These are phyloP conservation scores for Aspergillus ostianus DNA, from an alignment of 495 filamentous ascomycete genomes.

Conservation along the genomic window DNA sequence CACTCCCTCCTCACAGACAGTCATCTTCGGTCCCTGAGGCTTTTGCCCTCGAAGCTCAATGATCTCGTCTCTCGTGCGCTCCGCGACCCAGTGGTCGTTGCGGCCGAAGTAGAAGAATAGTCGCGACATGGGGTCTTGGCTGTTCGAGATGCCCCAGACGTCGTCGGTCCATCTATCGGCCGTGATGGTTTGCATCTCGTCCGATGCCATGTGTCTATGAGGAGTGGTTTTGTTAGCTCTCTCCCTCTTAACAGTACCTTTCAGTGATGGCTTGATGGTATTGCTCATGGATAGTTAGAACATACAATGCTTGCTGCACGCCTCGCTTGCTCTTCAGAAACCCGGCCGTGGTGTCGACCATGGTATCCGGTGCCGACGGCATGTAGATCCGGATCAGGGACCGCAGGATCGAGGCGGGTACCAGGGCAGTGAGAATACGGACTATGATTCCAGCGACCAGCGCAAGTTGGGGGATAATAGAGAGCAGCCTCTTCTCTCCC, in stretches of 20 bases:
- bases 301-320: conserved; percentile 68
- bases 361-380: conserved; percentile 51
- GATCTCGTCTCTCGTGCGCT: conserved; percentile 70
- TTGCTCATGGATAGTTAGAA: conserved; percentile 10
- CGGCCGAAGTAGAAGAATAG: conserved; percentile 79
- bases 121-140: conserved; percentile 48
- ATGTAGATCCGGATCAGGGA: conserved; percentile 47
- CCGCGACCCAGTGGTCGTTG: conserved; percentile 80
- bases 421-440: conserved; percentile 41
- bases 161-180: conserved; percentile 76
- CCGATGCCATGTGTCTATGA: conserved; percentile 57
- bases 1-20: conserved; percentile 69
- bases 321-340: conserved; percentile 64
- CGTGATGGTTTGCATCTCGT: conserved; percentile 77
- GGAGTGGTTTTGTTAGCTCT: background rate
- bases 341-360: conserved; percentile 55
- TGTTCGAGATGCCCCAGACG: conserved; percentile 65
- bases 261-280: background rate
- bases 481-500: conserved; percentile 38
- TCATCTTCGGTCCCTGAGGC: conserved; percentile 59
- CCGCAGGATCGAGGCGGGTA: conserved; percentile 43
- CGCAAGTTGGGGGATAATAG: conserved; percentile 54
- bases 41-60: conserved; percentile 52
- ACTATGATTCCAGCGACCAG: conserved; percentile 52
- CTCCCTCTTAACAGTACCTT: background rate